A percentile compares a stretch with the other conserved stretches of the same genome.
Conservation (phyloP, 2,329 filamentous ascomycete species). For the Sporothrix mexicana region DNA sequence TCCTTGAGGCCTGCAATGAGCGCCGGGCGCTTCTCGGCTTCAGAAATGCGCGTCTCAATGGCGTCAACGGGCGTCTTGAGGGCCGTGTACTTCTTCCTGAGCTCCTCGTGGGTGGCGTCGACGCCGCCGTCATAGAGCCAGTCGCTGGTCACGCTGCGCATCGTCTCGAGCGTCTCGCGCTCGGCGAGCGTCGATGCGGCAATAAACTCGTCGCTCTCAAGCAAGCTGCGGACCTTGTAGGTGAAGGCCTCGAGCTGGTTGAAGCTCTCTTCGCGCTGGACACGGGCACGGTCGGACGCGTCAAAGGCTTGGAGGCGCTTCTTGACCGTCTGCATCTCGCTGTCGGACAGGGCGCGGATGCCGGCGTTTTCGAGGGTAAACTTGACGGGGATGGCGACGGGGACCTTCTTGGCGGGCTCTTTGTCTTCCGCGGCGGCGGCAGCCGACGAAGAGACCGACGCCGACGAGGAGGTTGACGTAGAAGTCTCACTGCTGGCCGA, state of each 20-base stretch:
- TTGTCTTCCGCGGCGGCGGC: not conserved
- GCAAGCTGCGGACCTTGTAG: conserved; percentile 82
- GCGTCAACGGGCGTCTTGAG: conserved; percentile 80
- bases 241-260: conserved; percentile 95
- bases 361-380: conserved; percentile 58
- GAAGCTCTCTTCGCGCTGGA: conserved; percentile 80
- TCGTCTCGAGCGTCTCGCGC: conserved; percentile 69
- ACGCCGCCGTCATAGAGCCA: conserved; percentile 90
- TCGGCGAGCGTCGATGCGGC: conserved; percentile 72
- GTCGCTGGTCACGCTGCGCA: conserved; percentile 73
- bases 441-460: conserved; percentile 22
- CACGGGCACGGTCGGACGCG: conserved; percentile 77
- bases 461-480: conserved; percentile 5
- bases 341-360: conserved; percentile 55
- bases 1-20: conserved; percentile 71
- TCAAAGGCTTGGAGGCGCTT: conserved; percentile 84
- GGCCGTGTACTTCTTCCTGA: conserved; percentile 76
- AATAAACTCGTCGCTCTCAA: conserved; percentile 77
- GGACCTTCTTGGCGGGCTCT: conserved; percentile 63
- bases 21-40: conserved; percentile 73
- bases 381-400: conserved; percentile 60
- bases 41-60: conserved; percentile 75
- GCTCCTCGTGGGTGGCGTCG: conserved; percentile 73
- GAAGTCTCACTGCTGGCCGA: conserved; percentile 46
- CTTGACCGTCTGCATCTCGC: conserved; percentile 60